Evolutionary conservation across 2,329 filamentous ascomycete genomes (phyloP).

Genomic region (Beauveria scarabaeidicola): DNA sequence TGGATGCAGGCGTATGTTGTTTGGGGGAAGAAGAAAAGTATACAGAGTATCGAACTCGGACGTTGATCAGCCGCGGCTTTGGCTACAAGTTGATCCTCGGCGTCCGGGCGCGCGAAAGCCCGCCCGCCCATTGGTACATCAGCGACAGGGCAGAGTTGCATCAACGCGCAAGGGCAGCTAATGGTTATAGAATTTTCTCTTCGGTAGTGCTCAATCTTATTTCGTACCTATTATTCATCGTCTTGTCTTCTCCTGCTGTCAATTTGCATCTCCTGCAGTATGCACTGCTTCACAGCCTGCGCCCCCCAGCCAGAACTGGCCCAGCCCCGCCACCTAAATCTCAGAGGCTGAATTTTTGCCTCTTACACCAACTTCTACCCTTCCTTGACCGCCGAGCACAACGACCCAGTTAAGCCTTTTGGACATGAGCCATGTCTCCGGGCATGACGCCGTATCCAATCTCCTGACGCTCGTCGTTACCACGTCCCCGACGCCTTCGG

Average conservation of each 20-base stretch:
- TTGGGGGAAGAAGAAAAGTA: background rate
- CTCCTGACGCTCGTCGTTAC: conserved; percentile 36
- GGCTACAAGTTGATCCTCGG: background rate
- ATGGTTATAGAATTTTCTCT: background rate
- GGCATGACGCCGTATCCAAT: background rate
- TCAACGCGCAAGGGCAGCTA: background rate
- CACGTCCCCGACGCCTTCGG: conserved; percentile 47
- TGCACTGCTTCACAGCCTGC: background rate
- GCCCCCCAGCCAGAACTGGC: background rate
- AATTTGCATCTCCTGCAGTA: background rate
- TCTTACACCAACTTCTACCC: background rate
- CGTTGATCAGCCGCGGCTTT: background rate
- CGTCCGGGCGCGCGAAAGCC: background rate
- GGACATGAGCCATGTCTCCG: conserved; percentile 5
- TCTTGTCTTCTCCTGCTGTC: background rate
- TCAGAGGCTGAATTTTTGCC: background rate
- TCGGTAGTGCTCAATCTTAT: no score
- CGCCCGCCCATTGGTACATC: background rate
- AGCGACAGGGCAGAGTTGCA: background rate
- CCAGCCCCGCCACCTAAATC: background rate
- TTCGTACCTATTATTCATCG: background rate
- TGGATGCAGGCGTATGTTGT: no score
- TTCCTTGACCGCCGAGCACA: background rate
- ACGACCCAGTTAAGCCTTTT: background rate
- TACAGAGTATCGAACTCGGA: background rate